Base-by-base conservation (phyloP, 805 yeast genomes). In the Kodamaea kaohsiungensis region DNA sequence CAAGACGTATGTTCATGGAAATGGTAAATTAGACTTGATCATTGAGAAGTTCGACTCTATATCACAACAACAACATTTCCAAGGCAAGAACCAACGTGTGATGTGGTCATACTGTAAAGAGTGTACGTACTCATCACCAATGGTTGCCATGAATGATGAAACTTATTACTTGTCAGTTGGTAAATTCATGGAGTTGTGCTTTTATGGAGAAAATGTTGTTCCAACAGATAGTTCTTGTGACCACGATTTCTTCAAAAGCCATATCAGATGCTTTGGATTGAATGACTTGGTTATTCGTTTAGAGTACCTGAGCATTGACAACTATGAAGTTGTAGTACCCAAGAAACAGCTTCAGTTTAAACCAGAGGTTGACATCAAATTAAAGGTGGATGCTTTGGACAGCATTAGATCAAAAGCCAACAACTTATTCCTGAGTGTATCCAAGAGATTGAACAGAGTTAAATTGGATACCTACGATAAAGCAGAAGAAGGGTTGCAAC, bases 121-220 rank as follows among this genome's bases (percentile, higher is more conserved):
- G 49, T 95, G 99, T 67, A 82, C 85, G 12, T 81, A 78, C 38
- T 77, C 87, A 0, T 85, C 96, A 2, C 95, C 97, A 0, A 84
- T 88, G 5, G 72, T 86, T 12, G 89, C 89, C 16, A 84, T 96
- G 87, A 88, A 89, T 61, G 93, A 91, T 48, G 85, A 85, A 40
- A 86, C 98, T 0, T 92, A 96, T 87, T 91, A 87, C 63, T 86
- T 86, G 59, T 93, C 98, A 0, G 87, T 95, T 69, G 99, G 98
- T 0, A 96, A 96, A 65, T 95, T 89, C 65, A 73, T 95, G 19
- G 98, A 95, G 71, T 73, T 92, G 18, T 76, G 88, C 30, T 92
- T 92, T 65, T 91, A 96, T 89, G 78, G 78, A 3, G 63, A 65
- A 18, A 63, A 68, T 48, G 71, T 75, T 1, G 55, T 56, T 5